Conservation (phyloP, 1,284 basidiomycete genomes). For the Earliella scabrosa region DNA sequence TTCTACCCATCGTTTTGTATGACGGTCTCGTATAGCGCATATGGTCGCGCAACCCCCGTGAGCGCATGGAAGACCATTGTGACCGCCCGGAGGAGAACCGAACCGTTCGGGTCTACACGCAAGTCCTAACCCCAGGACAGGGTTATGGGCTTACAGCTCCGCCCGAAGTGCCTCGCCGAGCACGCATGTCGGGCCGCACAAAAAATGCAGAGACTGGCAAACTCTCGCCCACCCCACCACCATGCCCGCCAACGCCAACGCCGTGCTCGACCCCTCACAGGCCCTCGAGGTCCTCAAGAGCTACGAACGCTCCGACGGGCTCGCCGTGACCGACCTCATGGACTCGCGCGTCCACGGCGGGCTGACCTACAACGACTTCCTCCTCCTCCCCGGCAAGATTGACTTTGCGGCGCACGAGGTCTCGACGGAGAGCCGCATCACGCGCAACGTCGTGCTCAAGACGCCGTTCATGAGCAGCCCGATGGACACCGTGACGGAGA, state of each 20-base stretch:
- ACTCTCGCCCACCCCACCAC: slow-evolving; percentile 31
- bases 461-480: slow-evolving; percentile 98
- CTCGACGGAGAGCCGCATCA: slow-evolving; percentile 85
- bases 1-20: too few relatives aligned
- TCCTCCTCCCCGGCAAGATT: slow-evolving; percentile 95
- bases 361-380: slow-evolving; percentile 96
- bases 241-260: slow-evolving; percentile 32
- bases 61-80: too few relatives aligned
- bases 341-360: slow-evolving; percentile 89
- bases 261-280: slow-evolving; percentile 60
- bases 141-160: slow-evolving; percentile 11
- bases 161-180: slow-evolving; percentile 8
- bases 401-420: slow-evolving; percentile 89
- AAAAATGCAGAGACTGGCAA: slow-evolving; percentile 25
- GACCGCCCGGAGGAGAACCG: too few relatives aligned
- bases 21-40: too few relatives aligned
- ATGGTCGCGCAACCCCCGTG: too few relatives aligned
- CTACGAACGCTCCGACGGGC: slow-evolving; percentile 85
- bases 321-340: slow-evolving; percentile 89
- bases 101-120: too few relatives aligned
- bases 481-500: slow-evolving; percentile 99
- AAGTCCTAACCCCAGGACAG: slow-evolving; percentile 17
- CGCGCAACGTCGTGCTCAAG: slow-evolving; percentile 91
- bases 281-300: slow-evolving; percentile 78
- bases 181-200: slow-evolving; percentile 7